These are phyloP conservation scores for Mycena belliarum DNA, from an alignment of 768 basidiomycete species.

Conservation along the genomic window DNA sequence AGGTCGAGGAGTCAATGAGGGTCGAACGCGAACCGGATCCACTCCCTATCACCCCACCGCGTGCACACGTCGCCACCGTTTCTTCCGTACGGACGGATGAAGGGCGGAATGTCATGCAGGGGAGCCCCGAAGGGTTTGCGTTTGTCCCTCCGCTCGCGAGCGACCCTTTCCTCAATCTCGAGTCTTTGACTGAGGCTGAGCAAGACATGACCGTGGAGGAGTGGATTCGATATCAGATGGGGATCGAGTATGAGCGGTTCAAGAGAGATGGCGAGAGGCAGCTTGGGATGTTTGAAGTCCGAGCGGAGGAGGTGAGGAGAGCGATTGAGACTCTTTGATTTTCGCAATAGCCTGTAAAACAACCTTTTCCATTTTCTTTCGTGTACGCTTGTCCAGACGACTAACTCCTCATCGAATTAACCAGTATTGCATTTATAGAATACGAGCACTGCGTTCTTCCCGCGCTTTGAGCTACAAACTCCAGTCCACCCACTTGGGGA, in stretches of 20 bases:
- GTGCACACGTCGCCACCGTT: slow-evolving; percentile 11
- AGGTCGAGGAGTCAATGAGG: slow-evolving; percentile 23
- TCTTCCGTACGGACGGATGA: slow-evolving; percentile 1
- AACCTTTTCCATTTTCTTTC: not conserved
- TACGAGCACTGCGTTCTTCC: not conserved
- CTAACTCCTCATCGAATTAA: too few species aligned
- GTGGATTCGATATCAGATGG: slow-evolving; percentile 79
- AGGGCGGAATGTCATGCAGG: slow-evolving; percentile 4
- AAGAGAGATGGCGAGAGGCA: slow-evolving; percentile 50
- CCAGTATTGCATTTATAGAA: too few species aligned
- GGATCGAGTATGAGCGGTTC: slow-evolving; percentile 62
- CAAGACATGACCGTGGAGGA: slow-evolving; percentile 81
- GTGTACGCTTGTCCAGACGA: not conserved
- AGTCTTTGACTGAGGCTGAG: slow-evolving; percentile 62
- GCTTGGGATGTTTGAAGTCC: slow-evolving; percentile 49
- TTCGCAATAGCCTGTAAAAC: not conserved
- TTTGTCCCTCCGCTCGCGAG: slow-evolving; percentile 45
- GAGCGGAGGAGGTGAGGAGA: slow-evolving; percentile 40
- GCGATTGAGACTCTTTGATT: slow-evolving; percentile 35
- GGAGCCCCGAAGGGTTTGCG: slow-evolving; percentile 11
- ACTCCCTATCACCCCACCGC: slow-evolving; percentile 15
- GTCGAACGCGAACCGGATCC: slow-evolving; percentile 2
- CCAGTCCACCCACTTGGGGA: slow-evolving; percentile 42
- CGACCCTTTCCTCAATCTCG: slow-evolving; percentile 45
- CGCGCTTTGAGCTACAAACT: slow-evolving; percentile 13